Evolutionary conservation across 176 grass and related monocot genomes (phyloP).

Genomic region (Avena eriantha): DNA sequence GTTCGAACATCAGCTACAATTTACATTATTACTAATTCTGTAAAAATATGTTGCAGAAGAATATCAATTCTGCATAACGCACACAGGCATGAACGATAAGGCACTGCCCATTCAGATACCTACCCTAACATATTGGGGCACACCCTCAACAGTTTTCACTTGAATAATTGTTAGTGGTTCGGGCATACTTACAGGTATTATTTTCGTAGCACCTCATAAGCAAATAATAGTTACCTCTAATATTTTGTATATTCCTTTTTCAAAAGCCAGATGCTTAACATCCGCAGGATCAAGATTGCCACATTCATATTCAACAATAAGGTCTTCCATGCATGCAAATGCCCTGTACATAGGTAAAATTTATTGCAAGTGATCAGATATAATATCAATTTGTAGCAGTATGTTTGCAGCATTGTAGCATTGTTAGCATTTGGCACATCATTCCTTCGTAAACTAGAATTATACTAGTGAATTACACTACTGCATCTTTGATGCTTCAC

Average conservation of each 20-base stretch:
- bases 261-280: slow-evolving; percentile 61
- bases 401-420: neutral
- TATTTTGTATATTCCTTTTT: slow-evolving; percentile 51
- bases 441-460: neutral
- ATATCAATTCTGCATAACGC: too few relatives aligned
- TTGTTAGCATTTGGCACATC: neutral
- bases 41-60: too few relatives aligned
- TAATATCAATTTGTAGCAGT: neutral
- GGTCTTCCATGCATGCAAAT: slow-evolving; percentile 58
- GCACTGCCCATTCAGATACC: neutral
- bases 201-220: neutral
- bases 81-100: neutral
- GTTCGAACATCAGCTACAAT: neutral
- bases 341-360: slow-evolving; percentile 28
- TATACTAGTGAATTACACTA: neutral
- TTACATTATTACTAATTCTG: too few relatives aligned
- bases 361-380: neutral
- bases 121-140: neutral
- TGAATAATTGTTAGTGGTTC: neutral
- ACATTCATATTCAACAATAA: slow-evolving; percentile 59
- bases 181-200: too few relatives aligned
- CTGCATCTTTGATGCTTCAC: neutral
- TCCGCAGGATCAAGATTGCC: slow-evolving; percentile 54
- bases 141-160: too few relatives aligned
- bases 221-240: slow-evolving; percentile 2